phyloP scores from a whole-genome alignment of 306 rosid species.

The Casuarina equisetifolia region DNA sequence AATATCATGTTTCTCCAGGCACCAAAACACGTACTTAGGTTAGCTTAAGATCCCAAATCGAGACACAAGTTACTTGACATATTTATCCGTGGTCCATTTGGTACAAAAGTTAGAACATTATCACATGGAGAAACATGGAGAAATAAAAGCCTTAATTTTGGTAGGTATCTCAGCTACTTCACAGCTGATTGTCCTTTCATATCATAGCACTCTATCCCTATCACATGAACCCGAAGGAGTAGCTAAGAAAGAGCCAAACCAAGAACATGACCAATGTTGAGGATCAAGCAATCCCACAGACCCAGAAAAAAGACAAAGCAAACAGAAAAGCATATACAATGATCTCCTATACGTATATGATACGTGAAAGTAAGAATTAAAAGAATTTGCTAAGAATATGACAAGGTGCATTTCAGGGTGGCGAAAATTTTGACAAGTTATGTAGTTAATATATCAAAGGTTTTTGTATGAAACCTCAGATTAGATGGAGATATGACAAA shows the following conservation, averaged over 20 bases:
- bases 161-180: no score
- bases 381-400: no score
- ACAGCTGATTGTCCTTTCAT: neutral
- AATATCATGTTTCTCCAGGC: neutral
- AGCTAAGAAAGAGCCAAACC: neutral
- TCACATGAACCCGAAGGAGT: neutral
- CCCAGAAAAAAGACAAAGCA: neutral
- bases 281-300: neutral
- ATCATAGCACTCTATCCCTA: slow-evolving; percentile 6
- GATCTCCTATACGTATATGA: neutral
- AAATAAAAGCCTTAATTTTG: neutral
- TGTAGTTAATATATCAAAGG: no score
- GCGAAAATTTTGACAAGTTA: no score
- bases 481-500: no score
- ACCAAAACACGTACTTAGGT: neutral
- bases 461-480: no score
- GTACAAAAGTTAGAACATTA: neutral
- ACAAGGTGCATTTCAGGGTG: no score
- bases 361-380: no score
- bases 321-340: neutral
- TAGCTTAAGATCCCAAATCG: neutral
- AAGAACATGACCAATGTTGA: neutral
- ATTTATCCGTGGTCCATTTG: neutral
- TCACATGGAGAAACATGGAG: neutral
- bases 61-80: neutral